Evolutionary conservation across 441 rosid genomes (phyloP).

Genomic region (Adansonia grandidieri): DNA sequence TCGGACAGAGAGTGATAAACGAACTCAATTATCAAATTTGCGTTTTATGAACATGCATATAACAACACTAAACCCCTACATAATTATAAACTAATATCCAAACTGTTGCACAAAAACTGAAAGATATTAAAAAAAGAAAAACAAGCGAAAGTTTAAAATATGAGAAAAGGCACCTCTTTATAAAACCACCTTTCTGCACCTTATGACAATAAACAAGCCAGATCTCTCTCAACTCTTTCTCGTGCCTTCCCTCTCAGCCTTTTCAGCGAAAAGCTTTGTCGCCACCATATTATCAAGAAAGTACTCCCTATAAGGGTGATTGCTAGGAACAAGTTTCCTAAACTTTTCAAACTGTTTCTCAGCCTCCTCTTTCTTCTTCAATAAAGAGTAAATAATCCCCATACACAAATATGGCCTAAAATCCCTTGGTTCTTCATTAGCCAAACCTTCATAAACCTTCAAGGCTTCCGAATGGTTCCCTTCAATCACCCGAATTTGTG

Average conservation of each 20-base stretch:
- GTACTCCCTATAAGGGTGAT: constrained; percentile 16
- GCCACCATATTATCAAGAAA: constrained; percentile 14
- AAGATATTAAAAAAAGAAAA: neutral
- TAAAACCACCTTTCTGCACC: constrained; percentile 23
- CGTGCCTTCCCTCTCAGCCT: constrained; percentile 4
- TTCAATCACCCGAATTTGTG: constrained; percentile 11
- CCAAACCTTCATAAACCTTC: constrained; percentile 13
- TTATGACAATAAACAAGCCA: neutral
- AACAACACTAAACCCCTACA: constrained; percentile 12
- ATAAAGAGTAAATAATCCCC: constrained; percentile 13
- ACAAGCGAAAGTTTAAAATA: neutral
- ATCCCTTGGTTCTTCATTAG: constrained; percentile 8
- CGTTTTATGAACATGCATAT: neutral
- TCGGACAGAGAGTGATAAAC: constrained; percentile 17
- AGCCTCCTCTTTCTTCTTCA: constrained; percentile 18
- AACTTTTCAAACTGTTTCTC: neutral
- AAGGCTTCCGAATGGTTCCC: constrained; percentile 11
- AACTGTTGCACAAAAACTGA: constrained; percentile 13
- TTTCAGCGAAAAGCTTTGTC: constrained; percentile 10
- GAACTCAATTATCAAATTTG: neutral
- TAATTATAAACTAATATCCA: constrained; percentile 27
- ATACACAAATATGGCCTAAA: constrained; percentile 20
- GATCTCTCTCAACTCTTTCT: neutral
- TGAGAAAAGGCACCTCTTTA: neutral
- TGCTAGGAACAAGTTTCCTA: constrained; percentile 7